Evolutionary conservation across 129 eudicot genomes (phyloP), one percentile per base, ranked within the genome.

Genomic region (Flaveria ramosissima): DNA sequence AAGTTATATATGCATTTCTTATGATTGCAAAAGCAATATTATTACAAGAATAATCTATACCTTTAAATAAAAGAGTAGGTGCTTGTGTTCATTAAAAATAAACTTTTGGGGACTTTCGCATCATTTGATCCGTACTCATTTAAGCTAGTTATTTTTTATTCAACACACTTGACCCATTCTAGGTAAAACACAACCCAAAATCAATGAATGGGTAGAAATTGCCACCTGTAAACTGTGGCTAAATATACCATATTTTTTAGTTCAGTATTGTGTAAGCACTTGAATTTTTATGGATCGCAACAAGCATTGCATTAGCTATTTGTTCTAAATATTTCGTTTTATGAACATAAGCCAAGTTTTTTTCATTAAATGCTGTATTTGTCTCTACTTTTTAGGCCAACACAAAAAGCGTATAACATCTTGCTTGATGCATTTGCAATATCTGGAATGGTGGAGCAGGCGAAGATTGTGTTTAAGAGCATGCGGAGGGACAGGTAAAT

Each of bases 361-460:
- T 27, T 16, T 2, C 15, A 20, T 41, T 20, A 6, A 21, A 30
- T 41, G 67, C 75, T 75, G 61, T 52, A 13, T 16, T 45, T 59
- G n/a, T 9, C 36, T 42, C 13, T 23, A 2, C 20, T 57, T 85
- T 83, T 11, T 86, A 94, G 98, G 96, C 98, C 98, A 42, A 91
- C 98, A 23, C 93, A 82, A 70, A 94, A 91, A 70, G 92, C 93
- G 9, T 94, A 94, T 68, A 94, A 94, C 72, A 91, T 94, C 42
- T 87, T 94, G 91, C 98, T 94, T 68, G 97, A 94, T 86, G 96
- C 98, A n/a, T 94, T 94, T 84, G 97, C 98, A n/a, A 87, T 94
- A 63, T 91, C 96, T 3, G 98, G 98, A 77, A 87, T 94, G 98
- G 96, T 94, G 64, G 98, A 94, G 75, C 96, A 91, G 74, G 96